Percentiles rank a stretch among this genome's conserved stretches.
phyloP scores from a whole-genome alignment of 768 basidiomycete genomes.

The Lentinus tigrinus region DNA sequence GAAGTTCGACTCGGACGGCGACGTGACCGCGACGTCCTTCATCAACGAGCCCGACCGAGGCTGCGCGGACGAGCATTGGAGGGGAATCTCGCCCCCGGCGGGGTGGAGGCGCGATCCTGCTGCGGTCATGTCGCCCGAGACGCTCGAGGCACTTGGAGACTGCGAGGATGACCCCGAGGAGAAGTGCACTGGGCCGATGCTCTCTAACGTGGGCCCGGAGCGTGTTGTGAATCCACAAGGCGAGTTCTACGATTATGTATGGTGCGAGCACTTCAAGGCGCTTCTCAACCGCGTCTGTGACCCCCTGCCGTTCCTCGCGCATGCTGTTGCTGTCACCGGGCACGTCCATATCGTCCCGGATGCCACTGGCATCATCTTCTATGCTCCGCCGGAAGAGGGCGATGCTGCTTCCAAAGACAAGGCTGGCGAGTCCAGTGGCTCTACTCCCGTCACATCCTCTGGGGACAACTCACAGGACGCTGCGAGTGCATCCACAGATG shows the following conservation, averaged over 20 bases:
- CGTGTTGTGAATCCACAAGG: neutral
- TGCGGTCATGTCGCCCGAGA: neutral
- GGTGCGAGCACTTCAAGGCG: conserved; percentile 12
- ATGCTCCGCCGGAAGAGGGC: neutral
- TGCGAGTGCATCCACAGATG: too few relatives aligned
- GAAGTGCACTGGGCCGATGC: neutral
- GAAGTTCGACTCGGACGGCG: neutral
- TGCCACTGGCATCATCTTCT: neutral
- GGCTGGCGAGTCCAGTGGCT: too few relatives aligned
- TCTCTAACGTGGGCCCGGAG: neutral
- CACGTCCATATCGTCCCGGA: neutral
- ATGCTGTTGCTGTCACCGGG: neutral
- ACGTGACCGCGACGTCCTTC: neutral
- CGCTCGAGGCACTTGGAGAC: neutral
- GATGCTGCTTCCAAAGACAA: neutral
- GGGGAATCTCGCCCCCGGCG: neutral
- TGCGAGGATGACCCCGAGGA: neutral
- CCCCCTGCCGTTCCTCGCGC: neutral
- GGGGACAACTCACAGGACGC: neutral
- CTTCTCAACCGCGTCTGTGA: neutral
- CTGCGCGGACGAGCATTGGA: conserved; percentile 15
- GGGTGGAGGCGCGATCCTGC: neutral
- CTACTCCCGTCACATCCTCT: neutral
- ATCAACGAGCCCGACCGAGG: conserved; percentile 18
- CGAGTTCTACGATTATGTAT: conserved; percentile 5